A percentile compares a stretch with the other conserved stretches of the same genome.
phyloP scores from a whole-genome alignment of 108 stramenopile genomes.

The Skeletonema marinoi region DNA sequence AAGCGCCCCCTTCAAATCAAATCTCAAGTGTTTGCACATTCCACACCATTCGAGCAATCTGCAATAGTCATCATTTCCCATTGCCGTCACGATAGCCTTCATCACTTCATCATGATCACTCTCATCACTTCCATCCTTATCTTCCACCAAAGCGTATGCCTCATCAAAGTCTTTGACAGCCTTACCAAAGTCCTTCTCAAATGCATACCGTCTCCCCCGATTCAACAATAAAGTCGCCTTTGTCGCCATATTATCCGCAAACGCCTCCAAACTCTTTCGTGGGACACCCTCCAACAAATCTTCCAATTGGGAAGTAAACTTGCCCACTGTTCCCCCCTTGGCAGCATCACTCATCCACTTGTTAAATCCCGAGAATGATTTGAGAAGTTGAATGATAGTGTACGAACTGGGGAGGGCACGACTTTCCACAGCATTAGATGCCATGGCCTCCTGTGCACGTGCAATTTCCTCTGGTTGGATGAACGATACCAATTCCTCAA shows the following conservation, averaged over 20 bases:
- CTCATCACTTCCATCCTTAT: conserved; percentile 28
- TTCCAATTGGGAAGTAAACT: conserved; percentile 51
- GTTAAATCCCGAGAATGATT: conserved; percentile 84
- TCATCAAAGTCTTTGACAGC: conserved; percentile 74
- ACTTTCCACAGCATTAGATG: conserved; percentile 25
- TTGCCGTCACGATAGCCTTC: conserved; percentile 33
- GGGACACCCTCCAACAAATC: conserved; percentile 37
- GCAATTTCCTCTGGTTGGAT: conserved; percentile 74
- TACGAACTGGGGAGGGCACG: conserved; percentile 70
- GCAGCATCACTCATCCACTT: conserved; percentile 87
- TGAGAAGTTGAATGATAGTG: conserved; percentile 78
- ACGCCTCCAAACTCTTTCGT: conserved; percentile 18
- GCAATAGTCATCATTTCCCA: conserved; percentile 70
- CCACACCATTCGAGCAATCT: conserved; percentile 88
- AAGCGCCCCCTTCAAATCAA: conserved; percentile 80
- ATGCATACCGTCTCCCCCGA: conserved; percentile 78
- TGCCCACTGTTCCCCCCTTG: conserved; percentile 54
- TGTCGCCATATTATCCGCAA: conserved; percentile 42
- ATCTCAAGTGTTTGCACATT: conserved; percentile 87
- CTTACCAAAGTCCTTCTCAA: conserved; percentile 62
- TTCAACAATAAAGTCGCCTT: conserved; percentile 64
- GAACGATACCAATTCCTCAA: conserved; percentile 77
- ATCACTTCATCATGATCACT: conserved; percentile 30
- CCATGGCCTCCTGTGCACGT: conserved; percentile 23
- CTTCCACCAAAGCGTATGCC: conserved; percentile 60